Conservation (phyloP, 441 rosid genomes). For the Hura crepitans region DNA sequence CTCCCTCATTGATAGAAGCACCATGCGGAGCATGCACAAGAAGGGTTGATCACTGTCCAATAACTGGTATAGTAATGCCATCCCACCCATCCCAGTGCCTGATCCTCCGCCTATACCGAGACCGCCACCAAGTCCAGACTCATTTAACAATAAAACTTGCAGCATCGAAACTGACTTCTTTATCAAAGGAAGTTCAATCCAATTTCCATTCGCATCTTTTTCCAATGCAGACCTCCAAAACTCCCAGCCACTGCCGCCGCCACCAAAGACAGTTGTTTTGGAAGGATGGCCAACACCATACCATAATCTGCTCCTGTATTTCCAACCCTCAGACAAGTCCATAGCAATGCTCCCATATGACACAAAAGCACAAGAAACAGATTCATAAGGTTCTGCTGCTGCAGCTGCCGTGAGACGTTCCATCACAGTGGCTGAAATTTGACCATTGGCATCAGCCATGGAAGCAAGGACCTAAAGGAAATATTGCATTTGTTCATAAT, state of each 20-base stretch:
- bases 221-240: constrained; percentile 85
- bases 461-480: constrained; percentile 83
- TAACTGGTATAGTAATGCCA: constrained; percentile 93
- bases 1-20: constrained; percentile 97
- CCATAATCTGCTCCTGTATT: constrained; percentile 95
- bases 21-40: constrained; percentile 99
- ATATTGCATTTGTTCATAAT: constrained; percentile 24
- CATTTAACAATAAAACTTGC: constrained; percentile 90
- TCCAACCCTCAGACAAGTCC: constrained; percentile 99
- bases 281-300: constrained; percentile 90
- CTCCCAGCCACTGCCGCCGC: constrained; percentile 96
- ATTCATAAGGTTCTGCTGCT: constrained; percentile 97
- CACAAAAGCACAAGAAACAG: constrained; percentile 97
- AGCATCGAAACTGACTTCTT: constrained; percentile 97
- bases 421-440: constrained; percentile 84
- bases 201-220: constrained; percentile 89
- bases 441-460: constrained; percentile 99
- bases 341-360: constrained; percentile 94
- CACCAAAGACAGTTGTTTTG: constrained; percentile 61
- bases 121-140: constrained; percentile 99
- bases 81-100: constrained; percentile 99
- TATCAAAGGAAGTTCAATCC: constrained; percentile 96
- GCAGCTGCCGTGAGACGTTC: constrained; percentile 97
- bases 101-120: constrained; percentile 99
- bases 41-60: constrained; percentile 99